Conservation (phyloP, 257 asterid genomes). For the Plectranthus barbatus region DNA sequence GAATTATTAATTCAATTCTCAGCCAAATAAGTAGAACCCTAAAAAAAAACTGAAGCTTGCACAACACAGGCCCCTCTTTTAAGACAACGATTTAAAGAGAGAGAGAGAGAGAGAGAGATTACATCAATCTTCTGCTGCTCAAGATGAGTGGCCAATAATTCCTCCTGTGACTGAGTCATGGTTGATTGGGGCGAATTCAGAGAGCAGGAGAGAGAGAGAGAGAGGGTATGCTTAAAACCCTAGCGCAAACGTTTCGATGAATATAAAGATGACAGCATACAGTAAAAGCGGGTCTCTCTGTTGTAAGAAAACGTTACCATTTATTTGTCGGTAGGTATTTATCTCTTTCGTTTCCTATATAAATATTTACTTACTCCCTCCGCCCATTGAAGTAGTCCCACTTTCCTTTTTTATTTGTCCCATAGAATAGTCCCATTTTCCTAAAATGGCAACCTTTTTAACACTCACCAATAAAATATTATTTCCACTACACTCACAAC, state of each 20-base stretch:
- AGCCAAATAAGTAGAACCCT: neutral
- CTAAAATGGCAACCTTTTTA: too few relatives aligned
- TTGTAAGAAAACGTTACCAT: neutral
- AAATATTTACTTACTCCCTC: too few relatives aligned
- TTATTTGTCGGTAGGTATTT: neutral
- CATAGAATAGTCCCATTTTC: too few relatives aligned
- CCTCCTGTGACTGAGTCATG: slow-evolving; percentile 52
- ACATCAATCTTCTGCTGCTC: slow-evolving; percentile 49
- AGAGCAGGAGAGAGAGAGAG: neutral
- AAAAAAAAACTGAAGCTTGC: neutral
- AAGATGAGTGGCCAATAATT: slow-evolving; percentile 41
- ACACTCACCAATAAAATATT: too few relatives aligned
- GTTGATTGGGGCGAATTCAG: slow-evolving; percentile 4
- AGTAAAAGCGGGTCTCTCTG: slow-evolving; percentile 8
- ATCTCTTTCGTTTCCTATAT: neutral
- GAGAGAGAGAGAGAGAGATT: neutral
- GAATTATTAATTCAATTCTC: neutral
- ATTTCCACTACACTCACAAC: too few relatives aligned
- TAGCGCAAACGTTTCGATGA: neutral
- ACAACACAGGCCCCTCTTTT: neutral
- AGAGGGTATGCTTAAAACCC: slow-evolving; percentile 14
- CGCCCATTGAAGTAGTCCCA: too few relatives aligned
- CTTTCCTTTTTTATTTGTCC: too few relatives aligned
- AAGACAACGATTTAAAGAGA: neutral
- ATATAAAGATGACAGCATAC: neutral